Evolutionary conservation across 2,329 filamentous ascomycete species (phyloP).

Genomic region (Colletotrichum musicola): DNA sequence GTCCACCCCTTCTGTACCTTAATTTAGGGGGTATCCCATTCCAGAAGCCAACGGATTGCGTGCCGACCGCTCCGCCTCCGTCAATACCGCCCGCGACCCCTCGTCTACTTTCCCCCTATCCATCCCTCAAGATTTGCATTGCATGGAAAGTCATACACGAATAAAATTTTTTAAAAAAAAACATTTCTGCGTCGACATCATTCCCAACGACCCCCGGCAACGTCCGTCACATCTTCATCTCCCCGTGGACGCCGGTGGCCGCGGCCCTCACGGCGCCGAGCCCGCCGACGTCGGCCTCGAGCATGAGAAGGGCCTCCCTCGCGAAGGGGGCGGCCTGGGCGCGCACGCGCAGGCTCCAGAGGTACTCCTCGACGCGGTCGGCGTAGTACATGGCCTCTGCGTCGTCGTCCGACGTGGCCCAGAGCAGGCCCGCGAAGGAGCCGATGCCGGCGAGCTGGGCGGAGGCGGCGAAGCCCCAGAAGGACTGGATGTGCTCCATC

Average conservation of each 20-base stretch:
- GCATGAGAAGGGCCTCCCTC: conserved; percentile 53
- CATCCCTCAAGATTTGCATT: background rate
- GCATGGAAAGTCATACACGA: conserved; percentile 8
- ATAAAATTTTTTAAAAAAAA: background rate
- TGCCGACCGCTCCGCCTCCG: background rate
- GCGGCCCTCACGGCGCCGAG: conserved; percentile 34
- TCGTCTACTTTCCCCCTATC: background rate
- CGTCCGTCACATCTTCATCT: conserved; percentile 36
- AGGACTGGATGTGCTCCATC: conserved; percentile 60
- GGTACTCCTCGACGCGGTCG: conserved; percentile 54
- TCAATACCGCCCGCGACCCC: background rate
- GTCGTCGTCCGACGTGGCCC: conserved; percentile 53
- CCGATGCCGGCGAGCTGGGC: conserved; percentile 58
- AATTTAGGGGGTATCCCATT: conserved; percentile 11
- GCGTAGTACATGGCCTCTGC: conserved; percentile 56
- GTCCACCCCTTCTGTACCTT: background rate
- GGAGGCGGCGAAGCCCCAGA: conserved; percentile 60
- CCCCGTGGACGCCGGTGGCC: background rate
- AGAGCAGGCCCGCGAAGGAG: conserved; percentile 56
- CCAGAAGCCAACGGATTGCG: background rate
- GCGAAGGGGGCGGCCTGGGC: conserved; percentile 54
- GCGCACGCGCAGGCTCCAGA: conserved; percentile 57
- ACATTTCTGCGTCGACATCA: background rate
- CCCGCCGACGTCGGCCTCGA: conserved; percentile 47
- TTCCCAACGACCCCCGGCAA: background rate